Base-by-base conservation (phyloP, 1,139 yeast genomes). In the Suhomyces chickasaworum region DNA sequence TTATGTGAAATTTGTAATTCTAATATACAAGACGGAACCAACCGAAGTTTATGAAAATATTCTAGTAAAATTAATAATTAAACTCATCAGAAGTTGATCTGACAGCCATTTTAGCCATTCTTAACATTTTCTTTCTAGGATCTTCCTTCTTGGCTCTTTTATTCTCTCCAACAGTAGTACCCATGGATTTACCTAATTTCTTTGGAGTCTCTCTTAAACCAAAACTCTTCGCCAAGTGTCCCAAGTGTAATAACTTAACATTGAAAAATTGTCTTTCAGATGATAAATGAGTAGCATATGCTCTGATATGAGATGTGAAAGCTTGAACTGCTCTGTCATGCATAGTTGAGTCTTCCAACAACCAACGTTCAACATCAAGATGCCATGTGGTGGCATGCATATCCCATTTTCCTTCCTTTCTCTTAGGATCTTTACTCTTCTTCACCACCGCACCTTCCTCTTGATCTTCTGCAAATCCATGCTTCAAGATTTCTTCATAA, bases 331-430 rank as follows among this genome's bases (percentile, higher is more conserved):
- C 96, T 35, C 66, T 63, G 18, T 80, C 82, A 46, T 83, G 85
- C 10, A 78, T 78, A 0, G 71, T 65, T 1, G 77, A 68, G 55
- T 87, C 88, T 55, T 83, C 95, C 40, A 93, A 68, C 27, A 91
- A 71, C 86, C 96, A 86, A 61, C 97, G 75, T 69, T 93, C 99
- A 13, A 89, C 80, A 46, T 86, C 84, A 55, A 93, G 73, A 64
- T 93, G 99, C 95, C 96, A 91, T 1, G 97, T 89, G 0, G 99
- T 93, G 3, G 97, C 99, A 60, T 88, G 91, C 25, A 84, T 82
- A 64, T 91, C 97, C 98, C 98, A 95, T 43, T 82, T 78, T 49
- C 75, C 67, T 50, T 66, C 55, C 54, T 68, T 65, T 18, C 61
- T 58, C 44, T 66, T 68, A 0, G 71, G 71, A 39, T 66, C 72